Evolutionary conservation across 2,329 filamentous ascomycete genomes (phyloP), one percentile per base, ranked within the genome.

Genomic region (Orbilia oligospora): DNA sequence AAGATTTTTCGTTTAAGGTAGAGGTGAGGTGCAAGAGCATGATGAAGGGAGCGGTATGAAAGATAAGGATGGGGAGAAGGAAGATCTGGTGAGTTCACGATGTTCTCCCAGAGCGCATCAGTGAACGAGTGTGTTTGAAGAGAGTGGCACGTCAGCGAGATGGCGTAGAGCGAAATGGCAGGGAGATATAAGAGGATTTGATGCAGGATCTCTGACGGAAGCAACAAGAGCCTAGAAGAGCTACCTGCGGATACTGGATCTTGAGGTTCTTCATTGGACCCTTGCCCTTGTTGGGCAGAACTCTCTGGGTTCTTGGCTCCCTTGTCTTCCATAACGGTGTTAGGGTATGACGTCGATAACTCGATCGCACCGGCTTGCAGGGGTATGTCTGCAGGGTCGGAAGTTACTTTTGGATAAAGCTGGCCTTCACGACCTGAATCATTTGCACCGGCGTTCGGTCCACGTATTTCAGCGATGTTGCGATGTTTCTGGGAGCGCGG

Each of bases 1-100:
- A 81, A 82, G 22, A 82, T 68, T 20, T 81, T 79, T 4, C 76
- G 77, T 18, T 76, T 75, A 10, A 82, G 81, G 58, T 80, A 82
- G 16, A 82, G 76, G 38, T 82, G 81, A 2, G 72, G 66, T 9
- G 80, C 80, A 14, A 82, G 63, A 2, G 80, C 70, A 51, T 68
- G 65, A 49, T 82, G 81, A 22, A 82, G 76, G 10, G 73, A 69
- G 10, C 71, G 70, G 61, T 80, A 82, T 10, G 66, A 73, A 30
- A 53, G 44, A 69, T 82, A 82, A 0, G 81, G 81, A 2, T 67
- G 48, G 16, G 81, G 81, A 12, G 81, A 80, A 36, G 56, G 46
- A 18, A 82, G 71, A 30, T 71, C 76, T 10, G 80, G 67, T 1
- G 68, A 66, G 16, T 67, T 56, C 22, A 81, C 55, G 14, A 80